Evolutionary conservation across 306 rosid genomes (phyloP), one percentile per base, ranked within the genome.

Genomic region (Cicer pinnatifidum): DNA sequence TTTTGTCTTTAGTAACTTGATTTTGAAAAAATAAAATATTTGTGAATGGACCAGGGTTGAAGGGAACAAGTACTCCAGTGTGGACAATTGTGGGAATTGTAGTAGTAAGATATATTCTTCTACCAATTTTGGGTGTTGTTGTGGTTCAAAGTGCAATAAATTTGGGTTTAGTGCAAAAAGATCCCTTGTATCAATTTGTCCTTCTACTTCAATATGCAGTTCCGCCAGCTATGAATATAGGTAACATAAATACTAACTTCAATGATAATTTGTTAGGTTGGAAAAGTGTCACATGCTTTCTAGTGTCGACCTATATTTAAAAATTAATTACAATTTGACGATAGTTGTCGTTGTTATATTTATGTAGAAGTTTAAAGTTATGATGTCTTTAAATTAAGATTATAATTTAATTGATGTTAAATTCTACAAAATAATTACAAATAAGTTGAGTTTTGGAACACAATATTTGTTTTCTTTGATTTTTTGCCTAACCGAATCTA

Each of bases 141-240:
- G 77, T 94, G 6, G 78, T 89, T 17, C 86, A 90, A 76, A 91
- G 92, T 12, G 95, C 95, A 8, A 63, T 82, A 2, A 76, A 74
- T n/a, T 35, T 82, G 5, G 96, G 97, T 50, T 73, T 86, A 72
- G 94, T 89, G 64, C 84, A 79, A 20, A 43, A 88, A 15, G 89
- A 93, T 83, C 88, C 92, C 13, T 76, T 93, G 13, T 91, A 85
- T 81, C 88, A 84, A 64, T 91, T 94, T 66, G 81, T 91, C 4
- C 98, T 91, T 46, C 85, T 91, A 4, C 89, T 91, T 72, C 98
- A 89, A 23, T 94, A 81, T 79, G 80, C 95, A 56, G 65, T 94
- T 44, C 98, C 97, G 0, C 96, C 98, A 8, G 97, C 98, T 50
- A 91, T 94, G 97, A 88, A 79, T 71, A 91, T 88, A 78, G 98